Evolutionary conservation across 208 protist species (phyloP), one percentile per base, ranked within the genome.

Genomic region (Trypanosoma vivax): DNA sequence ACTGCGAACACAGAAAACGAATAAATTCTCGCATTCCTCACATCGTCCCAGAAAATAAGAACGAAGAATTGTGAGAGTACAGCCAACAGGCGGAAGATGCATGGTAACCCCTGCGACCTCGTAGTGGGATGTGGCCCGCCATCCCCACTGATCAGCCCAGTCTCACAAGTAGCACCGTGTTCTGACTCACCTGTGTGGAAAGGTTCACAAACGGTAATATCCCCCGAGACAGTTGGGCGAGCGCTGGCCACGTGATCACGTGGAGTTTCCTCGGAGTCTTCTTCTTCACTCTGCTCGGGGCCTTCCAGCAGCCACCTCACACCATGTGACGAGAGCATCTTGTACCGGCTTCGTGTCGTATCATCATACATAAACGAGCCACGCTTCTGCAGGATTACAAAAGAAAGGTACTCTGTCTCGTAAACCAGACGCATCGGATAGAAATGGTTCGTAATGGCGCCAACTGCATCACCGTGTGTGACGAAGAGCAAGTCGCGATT

Each of bases 391-490:
- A 89, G 70, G 23, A 81, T 73, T 38, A 92, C 41, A 59, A 84
- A 89, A 0, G 81, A 89, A 38, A 92, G 54, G 42, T 83, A 92
- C 3, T 77, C 68, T 14, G 81, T 63, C 46, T 85, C 67, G 54
- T 92, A 92, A 9, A 92, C 73, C 23, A 68, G 69, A 25, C 76
- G 75, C 9, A 60, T 57, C 14, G 85, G 85, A 49, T 92, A 89
- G 31, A 88, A 76, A 43, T 69, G 31, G 9, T 24, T 50, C 13
- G 89, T 21, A 34, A 92, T 62, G 2, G 81, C 68, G 55, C 70
- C 69, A 28, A 92, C 55, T 10, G 80, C 80, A 59, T 92, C 85
- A 30, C 85, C 85, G 62, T 92, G 85, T 4, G 81, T 88, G 24
- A 92, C 79, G 9, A 92, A 53, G 28, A 92, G 53, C 2, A 81